These are phyloP conservation scores for Serendipita vermifera DNA, from an alignment of 768 basidiomycete species.

Conservation along the genomic window DNA sequence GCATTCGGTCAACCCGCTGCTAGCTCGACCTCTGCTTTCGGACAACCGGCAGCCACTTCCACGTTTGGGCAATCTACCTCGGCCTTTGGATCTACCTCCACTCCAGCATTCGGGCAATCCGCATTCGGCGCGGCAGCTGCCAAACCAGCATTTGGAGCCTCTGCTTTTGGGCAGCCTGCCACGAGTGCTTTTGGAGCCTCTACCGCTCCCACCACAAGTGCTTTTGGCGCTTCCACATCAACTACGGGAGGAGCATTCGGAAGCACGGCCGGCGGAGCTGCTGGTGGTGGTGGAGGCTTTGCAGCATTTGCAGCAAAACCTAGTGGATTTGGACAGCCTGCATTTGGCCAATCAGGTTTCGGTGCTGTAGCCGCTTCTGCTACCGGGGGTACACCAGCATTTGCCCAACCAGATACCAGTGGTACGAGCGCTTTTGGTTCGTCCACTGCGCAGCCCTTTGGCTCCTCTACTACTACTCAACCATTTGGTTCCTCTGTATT, in stretches of 20 bases:
- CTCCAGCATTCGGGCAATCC: slow-evolving; percentile 20
- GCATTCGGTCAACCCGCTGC: slow-evolving; percentile 18
- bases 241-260: neutral
- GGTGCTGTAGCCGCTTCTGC: slow-evolving; percentile 8
- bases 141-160: slow-evolving; percentile 10
- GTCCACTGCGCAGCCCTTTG: neutral
- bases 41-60: slow-evolving; percentile 19
- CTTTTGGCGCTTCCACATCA: slow-evolving; percentile 13
- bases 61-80: slow-evolving; percentile 18
- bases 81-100: neutral
- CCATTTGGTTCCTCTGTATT: neutral
- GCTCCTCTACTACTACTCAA: neutral
- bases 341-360: slow-evolving; percentile 17
- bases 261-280: slow-evolving; percentile 9
- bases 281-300: slow-evolving; percentile 4
- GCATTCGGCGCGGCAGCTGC: slow-evolving; percentile 18
- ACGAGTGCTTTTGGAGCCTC: slow-evolving; percentile 15
- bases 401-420: neutral
- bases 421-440: neutral
- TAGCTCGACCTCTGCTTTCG: slow-evolving; percentile 15
- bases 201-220: neutral
- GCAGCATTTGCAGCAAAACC: slow-evolving; percentile 5
- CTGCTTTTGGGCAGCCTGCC: slow-evolving; percentile 19
- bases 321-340: slow-evolving; percentile 17
- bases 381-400: slow-evolving; percentile 6